phyloP scores from a whole-genome alignment of 2,329 filamentous ascomycete species.

The Xylariomycetidae sp. region DNA sequence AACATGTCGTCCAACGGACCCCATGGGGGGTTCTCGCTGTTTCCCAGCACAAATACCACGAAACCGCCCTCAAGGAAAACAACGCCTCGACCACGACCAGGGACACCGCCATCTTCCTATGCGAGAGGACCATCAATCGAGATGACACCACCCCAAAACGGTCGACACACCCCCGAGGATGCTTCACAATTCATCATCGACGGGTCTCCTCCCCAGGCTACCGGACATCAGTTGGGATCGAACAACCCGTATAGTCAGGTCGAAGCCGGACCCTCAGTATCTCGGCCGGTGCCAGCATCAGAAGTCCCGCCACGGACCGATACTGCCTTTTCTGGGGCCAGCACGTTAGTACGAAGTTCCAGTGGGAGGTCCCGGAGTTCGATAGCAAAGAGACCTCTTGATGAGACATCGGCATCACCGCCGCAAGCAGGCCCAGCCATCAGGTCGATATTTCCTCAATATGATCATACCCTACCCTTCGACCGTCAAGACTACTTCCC shows the following conservation, averaged over 20 bases:
- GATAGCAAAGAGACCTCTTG: slow-evolving; percentile 48
- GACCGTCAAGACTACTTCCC: slow-evolving; percentile 66
- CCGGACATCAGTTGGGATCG: slow-evolving; percentile 11
- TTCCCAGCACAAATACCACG: slow-evolving; percentile 41
- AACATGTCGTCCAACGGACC: slow-evolving; percentile 24
- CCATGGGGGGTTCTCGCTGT: slow-evolving; percentile 50
- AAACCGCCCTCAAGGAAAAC: slow-evolving; percentile 39
- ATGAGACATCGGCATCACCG: slow-evolving; percentile 24
- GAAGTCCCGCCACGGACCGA: slow-evolving; percentile 41
- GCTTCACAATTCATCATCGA: slow-evolving; percentile 25
- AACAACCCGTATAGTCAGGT: slow-evolving; percentile 24
- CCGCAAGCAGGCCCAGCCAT: slow-evolving; percentile 34
- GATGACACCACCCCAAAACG: slow-evolving; percentile 25
- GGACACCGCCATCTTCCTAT: slow-evolving; percentile 21
- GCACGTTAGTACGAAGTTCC: slow-evolving; percentile 41
- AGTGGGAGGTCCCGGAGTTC: slow-evolving; percentile 49
- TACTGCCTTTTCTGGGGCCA: slow-evolving; percentile 45
- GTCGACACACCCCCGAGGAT: slow-evolving; percentile 20
- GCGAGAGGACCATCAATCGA: slow-evolving; percentile 22
- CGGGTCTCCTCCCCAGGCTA: slow-evolving; percentile 16
- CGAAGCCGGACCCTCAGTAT: slow-evolving; percentile 22
- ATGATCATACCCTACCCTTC: slow-evolving; percentile 61
- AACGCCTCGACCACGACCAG: slow-evolving; percentile 26
- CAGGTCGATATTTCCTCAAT: slow-evolving; percentile 70
- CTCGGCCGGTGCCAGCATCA: slow-evolving; percentile 34